These are phyloP conservation scores for Hypoxylon crocopeplum DNA, from an alignment of 495 filamentous ascomycete genomes.

Conservation along the genomic window DNA sequence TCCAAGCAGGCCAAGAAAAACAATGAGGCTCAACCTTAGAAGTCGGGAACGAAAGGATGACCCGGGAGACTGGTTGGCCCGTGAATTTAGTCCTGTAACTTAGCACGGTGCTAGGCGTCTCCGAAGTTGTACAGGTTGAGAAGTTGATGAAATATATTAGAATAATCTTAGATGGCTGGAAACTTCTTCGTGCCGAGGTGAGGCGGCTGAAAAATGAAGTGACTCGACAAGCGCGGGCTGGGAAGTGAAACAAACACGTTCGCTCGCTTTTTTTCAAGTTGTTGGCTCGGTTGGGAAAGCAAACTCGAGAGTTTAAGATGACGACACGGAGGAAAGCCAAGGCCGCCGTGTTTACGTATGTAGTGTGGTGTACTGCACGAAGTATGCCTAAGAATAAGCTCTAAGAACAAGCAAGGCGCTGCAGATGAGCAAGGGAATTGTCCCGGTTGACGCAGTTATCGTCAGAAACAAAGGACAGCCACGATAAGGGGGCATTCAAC, in stretches of 20 bases:
- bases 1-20: constrained; percentile 11
- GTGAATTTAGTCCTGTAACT: constrained; percentile 3
- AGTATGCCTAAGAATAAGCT: constrained; percentile 32
- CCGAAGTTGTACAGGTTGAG: background rate
- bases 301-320: constrained; percentile 32
- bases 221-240: constrained; percentile 22
- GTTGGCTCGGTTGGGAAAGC: constrained; percentile 13
- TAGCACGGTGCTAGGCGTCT: background rate
- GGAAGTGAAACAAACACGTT: constrained; percentile 23
- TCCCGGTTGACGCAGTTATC: constrained; percentile 26
- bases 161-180: background rate
- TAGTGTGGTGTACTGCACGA: constrained; percentile 34
- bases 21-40: constrained; percentile 9
- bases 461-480: constrained; percentile 20
- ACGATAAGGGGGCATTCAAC: constrained; percentile 12
- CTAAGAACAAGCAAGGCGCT: constrained; percentile 17
- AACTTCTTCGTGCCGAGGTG: constrained; percentile 12
- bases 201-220: constrained; percentile 22
- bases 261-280: constrained; percentile 17
- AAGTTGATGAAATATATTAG: constrained; percentile 9
- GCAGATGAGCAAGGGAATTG: constrained; percentile 6
- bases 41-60: constrained; percentile 1
- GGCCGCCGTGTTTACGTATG: constrained; percentile 26
- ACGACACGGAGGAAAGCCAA: constrained; percentile 28
- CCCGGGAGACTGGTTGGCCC: constrained; percentile 1